Evolutionary conservation across 257 asterid species (phyloP), one percentile per base, ranked within the genome.

Genomic region (Euphrasia confusa): DNA sequence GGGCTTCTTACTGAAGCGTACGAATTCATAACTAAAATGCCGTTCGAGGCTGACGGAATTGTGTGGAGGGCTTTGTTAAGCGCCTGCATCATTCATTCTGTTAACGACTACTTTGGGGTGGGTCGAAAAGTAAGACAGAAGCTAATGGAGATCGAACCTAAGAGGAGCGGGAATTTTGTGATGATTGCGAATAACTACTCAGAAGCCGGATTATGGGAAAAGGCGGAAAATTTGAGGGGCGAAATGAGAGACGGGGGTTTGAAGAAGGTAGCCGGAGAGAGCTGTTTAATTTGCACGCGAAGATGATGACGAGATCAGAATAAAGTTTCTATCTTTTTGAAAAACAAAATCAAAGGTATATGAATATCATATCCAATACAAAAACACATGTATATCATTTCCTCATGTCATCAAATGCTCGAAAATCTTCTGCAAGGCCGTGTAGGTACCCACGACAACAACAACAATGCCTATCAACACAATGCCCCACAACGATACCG

Each of bases 21-120:
- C 39, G 62, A 18, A 27, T 84, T 84, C 74, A 70, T 87, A 8
- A 28, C 11, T 60, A 56, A 67, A 18, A 83, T 87, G 97, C 93
- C 87, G 1, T 0, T 83, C 3, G 65, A 69, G 63, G 85, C 95
- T 52, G 97, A 90, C 63, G 82, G 79, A 8, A 62, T 80, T 13
- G 74, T 77, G 53, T 90, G 96, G 96, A 83, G 97, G 73, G 80
- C 96, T 0, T 74, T 90, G 81, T 83, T 84, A 12, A 81, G 96
- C 64, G 83, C 92, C 4, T 90, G 95, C 70, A 74, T 61, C 64
- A 77, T 87, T 77, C 92, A 87, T 70, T 91, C 74, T 65, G 72
- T 71, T 33, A 79, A 73, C 27, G 90, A 73, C 60, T 40, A n/a
- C 21, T 33, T 54, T 54, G 87, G 88, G 64, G 62, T 84, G 48